Percentiles rank a stretch among this genome's conserved stretches.
Evolutionary conservation across 2,329 filamentous ascomycete species (phyloP).

Genomic region (Fusarium sp.): DNA sequence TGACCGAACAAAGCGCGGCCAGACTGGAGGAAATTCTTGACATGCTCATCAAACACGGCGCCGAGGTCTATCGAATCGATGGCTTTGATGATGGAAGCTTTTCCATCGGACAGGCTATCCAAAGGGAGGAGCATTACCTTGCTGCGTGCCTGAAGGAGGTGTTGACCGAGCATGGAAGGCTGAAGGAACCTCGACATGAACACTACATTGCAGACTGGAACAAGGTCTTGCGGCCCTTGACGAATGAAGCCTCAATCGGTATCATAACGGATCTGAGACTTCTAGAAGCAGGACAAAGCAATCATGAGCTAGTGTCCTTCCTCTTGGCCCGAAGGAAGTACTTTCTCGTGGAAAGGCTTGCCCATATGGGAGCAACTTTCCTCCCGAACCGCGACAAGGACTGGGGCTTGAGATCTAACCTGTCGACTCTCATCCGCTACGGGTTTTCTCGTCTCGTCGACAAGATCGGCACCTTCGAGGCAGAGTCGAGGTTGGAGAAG

Average conservation of each 20-base stretch:
- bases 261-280: background rate
- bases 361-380: slow-evolving; percentile 20
- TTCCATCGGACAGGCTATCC: background rate
- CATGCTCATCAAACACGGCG: slow-evolving; percentile 32
- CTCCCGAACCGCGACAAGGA: background rate
- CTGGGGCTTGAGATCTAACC: background rate
- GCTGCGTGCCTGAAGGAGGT: slow-evolving; percentile 1
- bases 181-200: background rate
- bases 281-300: background rate
- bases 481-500: slow-evolving; percentile 5
- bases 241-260: background rate
- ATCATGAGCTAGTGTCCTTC: background rate
- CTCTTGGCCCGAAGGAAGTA: slow-evolving; percentile 36
- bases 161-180: background rate
- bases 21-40: slow-evolving; percentile 41
- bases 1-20: background rate
- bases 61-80: slow-evolving; percentile 11
- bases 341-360: slow-evolving; percentile 35
- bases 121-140: slow-evolving; percentile 12
- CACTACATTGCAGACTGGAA: slow-evolving; percentile 10
- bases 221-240: background rate
- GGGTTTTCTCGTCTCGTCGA: slow-evolving; percentile 37
- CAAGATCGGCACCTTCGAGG: slow-evolving; percentile 23
- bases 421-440: slow-evolving; percentile 23
- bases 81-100: background rate